phyloP scores from a whole-genome alignment of 2,329 filamentous ascomycete species.

The Colletotrichum eleusines region DNA sequence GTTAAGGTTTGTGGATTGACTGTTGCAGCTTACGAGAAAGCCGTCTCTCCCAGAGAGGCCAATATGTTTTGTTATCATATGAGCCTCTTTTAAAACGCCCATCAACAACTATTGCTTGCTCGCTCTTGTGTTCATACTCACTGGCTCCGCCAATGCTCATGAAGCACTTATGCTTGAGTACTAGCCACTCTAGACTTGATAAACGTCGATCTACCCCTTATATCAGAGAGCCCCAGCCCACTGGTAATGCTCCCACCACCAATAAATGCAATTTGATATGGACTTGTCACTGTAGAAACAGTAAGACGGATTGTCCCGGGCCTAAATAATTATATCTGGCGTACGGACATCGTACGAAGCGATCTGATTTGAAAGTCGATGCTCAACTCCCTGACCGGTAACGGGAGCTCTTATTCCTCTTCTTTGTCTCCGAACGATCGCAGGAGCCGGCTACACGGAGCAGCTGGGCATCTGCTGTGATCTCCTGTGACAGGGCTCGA shows the following conservation, averaged over 20 bases:
- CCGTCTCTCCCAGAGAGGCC: neutral
- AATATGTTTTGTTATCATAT: neutral
- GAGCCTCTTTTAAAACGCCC: neutral
- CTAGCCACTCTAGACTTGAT: too few relatives aligned
- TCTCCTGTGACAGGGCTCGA: neutral
- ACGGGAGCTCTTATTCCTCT: neutral
- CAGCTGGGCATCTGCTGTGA: neutral
- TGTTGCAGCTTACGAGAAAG: neutral
- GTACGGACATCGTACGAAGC: conserved; percentile 3
- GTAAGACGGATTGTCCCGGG: neutral
- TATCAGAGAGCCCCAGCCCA: neutral
- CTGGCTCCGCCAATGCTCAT: neutral
- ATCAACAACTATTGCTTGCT: neutral
- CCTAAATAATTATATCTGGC: neutral
- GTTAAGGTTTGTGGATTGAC: neutral
- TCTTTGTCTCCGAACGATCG: neutral
- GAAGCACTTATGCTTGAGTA: neutral
- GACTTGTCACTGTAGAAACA: neutral
- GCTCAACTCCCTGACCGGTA: neutral
- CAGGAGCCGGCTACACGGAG: conserved; percentile 11
- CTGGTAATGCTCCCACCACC: neutral
- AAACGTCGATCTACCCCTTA: neutral
- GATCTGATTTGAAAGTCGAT: neutral
- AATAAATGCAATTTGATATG: neutral
- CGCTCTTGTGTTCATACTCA: accelerated